These are phyloP conservation scores for Starmerella floricola DNA, from an alignment of 805 yeast genomes.

Conservation along the genomic window DNA sequence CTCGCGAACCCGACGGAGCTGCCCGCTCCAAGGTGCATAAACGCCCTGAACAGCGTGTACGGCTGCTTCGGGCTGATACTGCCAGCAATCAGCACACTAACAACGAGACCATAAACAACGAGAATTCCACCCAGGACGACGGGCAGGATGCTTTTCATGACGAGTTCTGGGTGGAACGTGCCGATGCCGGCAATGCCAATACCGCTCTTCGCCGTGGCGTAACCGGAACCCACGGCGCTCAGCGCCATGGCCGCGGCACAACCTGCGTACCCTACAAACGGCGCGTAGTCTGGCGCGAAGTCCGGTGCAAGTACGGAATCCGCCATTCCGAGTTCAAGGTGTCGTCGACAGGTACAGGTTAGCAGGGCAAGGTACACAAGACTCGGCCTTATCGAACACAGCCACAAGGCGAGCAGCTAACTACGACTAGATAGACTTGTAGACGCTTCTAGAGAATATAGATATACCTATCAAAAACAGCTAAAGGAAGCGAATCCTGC, in stretches of 20 bases:
- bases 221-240: conserved; percentile 95
- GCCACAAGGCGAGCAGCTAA: no score
- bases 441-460: no score
- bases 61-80: conserved; percentile 65
- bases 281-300: conserved; percentile 83
- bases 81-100: conserved; percentile 81
- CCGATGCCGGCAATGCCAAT: conserved; percentile 98
- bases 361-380: no score
- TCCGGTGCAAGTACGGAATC: conserved; percentile 32
- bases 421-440: no score
- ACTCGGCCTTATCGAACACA: no score
- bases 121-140: conserved; percentile 97
- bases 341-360: no score
- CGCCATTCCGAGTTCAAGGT: conserved; percentile 3
- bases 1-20: conserved; percentile 93
- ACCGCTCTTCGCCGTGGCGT: conserved; percentile 97
- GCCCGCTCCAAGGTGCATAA: conserved; percentile 95
- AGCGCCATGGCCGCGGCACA: conserved; percentile 87
- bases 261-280: conserved; percentile 93
- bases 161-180: conserved; percentile 90
- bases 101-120: conserved; percentile 94
- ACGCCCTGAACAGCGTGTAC: conserved; percentile 88
- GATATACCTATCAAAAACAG: no score
- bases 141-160: conserved; percentile 84
- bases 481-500: no score